These are phyloP conservation scores for Penicillium nucicola DNA, from an alignment of 495 filamentous ascomycete species.

Conservation along the genomic window DNA sequence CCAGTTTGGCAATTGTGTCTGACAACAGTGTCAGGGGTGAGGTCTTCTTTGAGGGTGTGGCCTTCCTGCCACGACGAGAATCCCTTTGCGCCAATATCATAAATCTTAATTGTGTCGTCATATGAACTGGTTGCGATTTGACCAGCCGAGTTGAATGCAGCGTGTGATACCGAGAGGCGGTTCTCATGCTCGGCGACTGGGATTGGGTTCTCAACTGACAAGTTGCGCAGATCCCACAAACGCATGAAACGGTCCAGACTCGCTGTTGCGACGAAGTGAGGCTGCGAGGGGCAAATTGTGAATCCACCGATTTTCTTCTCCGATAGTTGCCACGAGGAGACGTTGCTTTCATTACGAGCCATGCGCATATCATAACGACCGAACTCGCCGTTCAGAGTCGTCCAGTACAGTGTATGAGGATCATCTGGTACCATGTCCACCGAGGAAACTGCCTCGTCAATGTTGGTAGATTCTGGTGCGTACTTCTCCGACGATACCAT, in stretches of 20 bases:
- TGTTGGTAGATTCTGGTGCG: conserved; percentile 61
- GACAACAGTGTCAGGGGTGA: conserved; percentile 66
- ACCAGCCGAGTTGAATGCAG: conserved; percentile 77
- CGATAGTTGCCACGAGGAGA: conserved; percentile 69
- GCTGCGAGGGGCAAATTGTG: conserved; percentile 68
- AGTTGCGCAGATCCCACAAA: conserved; percentile 88
- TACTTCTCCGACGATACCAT: conserved; percentile 75
- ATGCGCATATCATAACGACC: conserved; percentile 75
- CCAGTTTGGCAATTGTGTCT: conserved; percentile 96
- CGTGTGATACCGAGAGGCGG: conserved; percentile 83
- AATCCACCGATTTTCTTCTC: conserved; percentile 98
- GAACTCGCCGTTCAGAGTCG: conserved; percentile 75
- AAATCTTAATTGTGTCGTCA: conserved; percentile 92
- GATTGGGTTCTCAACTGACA: conserved; percentile 58
- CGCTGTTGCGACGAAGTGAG: conserved; percentile 85
- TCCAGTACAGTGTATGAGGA: conserved; percentile 78
- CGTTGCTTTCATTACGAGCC: conserved; percentile 38
- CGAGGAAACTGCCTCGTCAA: conserved; percentile 75
- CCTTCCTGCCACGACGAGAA: conserved; percentile 58
- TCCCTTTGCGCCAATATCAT: conserved; percentile 65
- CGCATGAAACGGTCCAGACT: conserved; percentile 86
- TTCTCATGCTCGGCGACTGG: conserved; percentile 79
- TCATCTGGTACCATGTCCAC: conserved; percentile 71
- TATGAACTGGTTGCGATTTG: conserved; percentile 89
- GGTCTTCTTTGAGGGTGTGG: conserved; percentile 53